A percentile compares a stretch with the other conserved stretches of the same genome.
These are phyloP conservation scores for Teunomyces lycoperdinae DNA, from an alignment of 805 yeast genomes.

Conservation along the genomic window DNA sequence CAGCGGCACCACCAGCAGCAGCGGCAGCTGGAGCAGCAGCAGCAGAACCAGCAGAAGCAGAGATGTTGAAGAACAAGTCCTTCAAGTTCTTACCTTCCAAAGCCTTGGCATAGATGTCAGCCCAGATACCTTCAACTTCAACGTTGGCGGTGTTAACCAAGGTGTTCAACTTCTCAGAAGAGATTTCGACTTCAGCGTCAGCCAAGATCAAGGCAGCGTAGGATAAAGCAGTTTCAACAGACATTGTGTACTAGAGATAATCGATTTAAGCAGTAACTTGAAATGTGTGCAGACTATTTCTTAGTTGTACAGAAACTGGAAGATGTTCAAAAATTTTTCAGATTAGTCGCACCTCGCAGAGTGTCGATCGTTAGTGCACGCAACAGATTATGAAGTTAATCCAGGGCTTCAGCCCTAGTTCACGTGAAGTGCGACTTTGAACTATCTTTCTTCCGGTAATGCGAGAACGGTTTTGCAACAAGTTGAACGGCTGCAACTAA, in stretches of 20 bases:
- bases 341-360: neutral
- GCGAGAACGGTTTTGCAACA: neutral
- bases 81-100: constrained; percentile 46
- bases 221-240: constrained; percentile 48
- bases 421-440: neutral
- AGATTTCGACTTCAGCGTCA: constrained; percentile 46
- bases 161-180: constrained; percentile 42
- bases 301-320: constrained; percentile 25
- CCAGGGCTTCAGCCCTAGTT: neutral
- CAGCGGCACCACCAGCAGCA: constrained; percentile 34
- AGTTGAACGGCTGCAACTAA: neutral
- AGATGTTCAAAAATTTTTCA: constrained; percentile 2
- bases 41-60: constrained; percentile 44
- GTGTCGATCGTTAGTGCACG: neutral
- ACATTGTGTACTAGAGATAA: constrained; percentile 49
- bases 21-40: constrained; percentile 36
- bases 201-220: constrained; percentile 52
- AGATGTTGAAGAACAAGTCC: constrained; percentile 49
- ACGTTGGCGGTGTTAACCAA: constrained; percentile 42
- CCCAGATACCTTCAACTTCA: constrained; percentile 46
- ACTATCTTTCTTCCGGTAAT: neutral
- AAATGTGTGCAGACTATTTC: constrained; percentile 44
- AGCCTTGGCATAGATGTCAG: constrained; percentile 48
- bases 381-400: neutral
- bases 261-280: constrained; percentile 41